Evolutionary conservation across 208 protist species (phyloP).

Genomic region (Leishmania tarentolae): DNA sequence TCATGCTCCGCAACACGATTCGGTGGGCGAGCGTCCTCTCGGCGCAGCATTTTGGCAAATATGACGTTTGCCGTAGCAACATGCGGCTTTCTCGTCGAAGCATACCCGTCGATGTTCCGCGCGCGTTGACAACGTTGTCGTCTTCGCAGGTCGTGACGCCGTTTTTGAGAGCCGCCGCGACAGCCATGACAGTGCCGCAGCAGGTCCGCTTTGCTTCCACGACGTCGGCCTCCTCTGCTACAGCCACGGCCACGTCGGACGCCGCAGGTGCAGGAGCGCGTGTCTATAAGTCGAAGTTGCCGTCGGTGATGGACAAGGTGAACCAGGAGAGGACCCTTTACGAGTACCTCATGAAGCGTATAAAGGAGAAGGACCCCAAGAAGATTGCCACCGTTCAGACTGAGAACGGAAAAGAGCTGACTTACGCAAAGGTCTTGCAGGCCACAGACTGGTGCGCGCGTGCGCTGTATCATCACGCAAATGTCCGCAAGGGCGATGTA

Average conservation of each 20-base stretch:
- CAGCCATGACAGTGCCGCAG: neutral
- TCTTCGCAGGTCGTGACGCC: neutral
- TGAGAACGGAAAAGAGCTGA: constrained; percentile 13
- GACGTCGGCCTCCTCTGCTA: neutral
- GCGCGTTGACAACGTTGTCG: neutral
- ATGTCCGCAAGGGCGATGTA: constrained; percentile 38
- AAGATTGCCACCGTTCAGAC: constrained; percentile 16
- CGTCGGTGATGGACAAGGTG: constrained; percentile 21
- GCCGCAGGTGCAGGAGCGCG: neutral
- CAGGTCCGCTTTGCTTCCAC: constrained; percentile 9
- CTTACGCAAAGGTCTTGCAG: neutral
- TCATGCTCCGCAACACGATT: constrained; percentile 4
- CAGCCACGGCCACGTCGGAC: neutral
- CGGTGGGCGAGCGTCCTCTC: neutral
- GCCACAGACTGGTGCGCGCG: constrained; percentile 26
- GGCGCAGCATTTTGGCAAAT: neutral
- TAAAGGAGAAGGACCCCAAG: constrained; percentile 13
- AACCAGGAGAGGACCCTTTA: constrained; percentile 30
- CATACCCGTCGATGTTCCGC: neutral
- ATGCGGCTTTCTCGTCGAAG: neutral
- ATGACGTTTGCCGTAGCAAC: neutral
- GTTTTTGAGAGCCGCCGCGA: neutral
- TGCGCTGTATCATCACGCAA: constrained; percentile 35
- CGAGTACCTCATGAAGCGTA: constrained; percentile 20
- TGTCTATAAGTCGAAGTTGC: constrained; percentile 25